Percentiles rank a stretch among this genome's conserved stretches.
These are phyloP conservation scores for Tolypocladium tundrense DNA, from an alignment of 2,329 filamentous ascomycete genomes.

Conservation along the genomic window DNA sequence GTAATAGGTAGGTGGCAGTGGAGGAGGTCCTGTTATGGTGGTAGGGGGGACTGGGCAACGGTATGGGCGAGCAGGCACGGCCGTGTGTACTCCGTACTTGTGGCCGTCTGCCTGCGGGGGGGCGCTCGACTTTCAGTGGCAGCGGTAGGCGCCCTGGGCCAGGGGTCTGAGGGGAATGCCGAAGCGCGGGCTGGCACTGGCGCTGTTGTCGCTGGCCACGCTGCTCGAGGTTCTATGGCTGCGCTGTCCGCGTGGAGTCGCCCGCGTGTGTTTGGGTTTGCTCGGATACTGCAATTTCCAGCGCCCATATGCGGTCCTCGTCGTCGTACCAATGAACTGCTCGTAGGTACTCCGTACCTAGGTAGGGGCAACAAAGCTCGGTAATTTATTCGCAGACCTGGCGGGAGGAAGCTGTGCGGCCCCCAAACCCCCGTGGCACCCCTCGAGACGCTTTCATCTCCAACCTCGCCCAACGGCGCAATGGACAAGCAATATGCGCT, in stretches of 20 bases:
- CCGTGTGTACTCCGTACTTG: not conserved
- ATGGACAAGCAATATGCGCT: not conserved
- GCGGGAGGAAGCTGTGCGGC: not conserved
- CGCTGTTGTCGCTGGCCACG: not conserved
- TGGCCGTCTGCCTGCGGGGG: not conserved
- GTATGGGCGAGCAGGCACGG: not conserved
- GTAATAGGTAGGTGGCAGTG: not conserved
- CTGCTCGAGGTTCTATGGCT: not conserved
- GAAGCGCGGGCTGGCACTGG: not conserved
- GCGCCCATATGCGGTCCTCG: not conserved
- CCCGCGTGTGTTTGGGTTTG: not conserved
- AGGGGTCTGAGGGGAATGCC: not conserved
- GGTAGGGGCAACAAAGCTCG: not conserved
- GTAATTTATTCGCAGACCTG: not conserved
- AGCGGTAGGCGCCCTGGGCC: not conserved
- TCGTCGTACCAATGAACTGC: not conserved
- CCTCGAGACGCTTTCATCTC: not conserved
- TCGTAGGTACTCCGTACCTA: not conserved
- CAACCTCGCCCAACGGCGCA: not conserved
- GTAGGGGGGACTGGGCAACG: not conserved
- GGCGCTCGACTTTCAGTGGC: not conserved
- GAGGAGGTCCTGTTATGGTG: not conserved
- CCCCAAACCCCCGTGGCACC: not conserved
- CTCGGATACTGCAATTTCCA: not conserved
- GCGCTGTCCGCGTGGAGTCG: not conserved